Evolutionary conservation across 148 eudicot species (phyloP), one percentile per base, ranked within the genome.

Genomic region (Cornus controversa): DNA sequence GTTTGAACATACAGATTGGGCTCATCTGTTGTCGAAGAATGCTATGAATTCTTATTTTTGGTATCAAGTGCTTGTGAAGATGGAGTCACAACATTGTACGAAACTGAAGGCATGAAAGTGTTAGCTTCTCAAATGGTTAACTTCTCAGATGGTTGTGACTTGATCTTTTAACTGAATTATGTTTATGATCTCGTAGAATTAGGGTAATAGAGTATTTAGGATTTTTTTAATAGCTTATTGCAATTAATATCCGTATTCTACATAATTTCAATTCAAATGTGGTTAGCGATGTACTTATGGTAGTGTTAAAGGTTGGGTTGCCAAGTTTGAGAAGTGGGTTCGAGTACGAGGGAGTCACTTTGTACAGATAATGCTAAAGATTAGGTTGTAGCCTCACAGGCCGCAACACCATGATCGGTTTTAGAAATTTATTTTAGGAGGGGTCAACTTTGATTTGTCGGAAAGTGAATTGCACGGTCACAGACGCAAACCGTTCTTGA

Each of bases 21-120:
- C 60, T 73, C 85, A 34, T 69, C 85, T 58, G 63, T 89, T 63
- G 72, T 78, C 9, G 92, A 84, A 77, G 92, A 87, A 31, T 95
- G 97, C 82, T 91, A 80, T 80, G 98, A 95, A 78, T 82, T 91
- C 67, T 63, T 91, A 70, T 79, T 87, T 69, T 81, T 91, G 77
- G 90, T 88, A 65, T 82, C 85, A 31, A 73, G 77, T 77, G 86
- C 85, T n/a, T 85, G 84, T 67, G 83, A 84, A 72, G 84, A 88
- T 71, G 96, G 96, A 71, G 78, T 85, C 28, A 37, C 68, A 26
- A 74, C 79, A 16, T 84, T 93, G 10, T 85, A 79, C 76, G 85
- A 88, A 45, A 84, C 85, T 75, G 93, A 89, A 77, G 97, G 92
- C 58, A 75, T 93, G 63, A 83, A 72, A n/a, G 79, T 88, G 84